Evolutionary conservation across 2,329 filamentous ascomycete genomes (phyloP), one percentile per base, ranked within the genome.

Genomic region (Ophiostoma angusticollis): DNA sequence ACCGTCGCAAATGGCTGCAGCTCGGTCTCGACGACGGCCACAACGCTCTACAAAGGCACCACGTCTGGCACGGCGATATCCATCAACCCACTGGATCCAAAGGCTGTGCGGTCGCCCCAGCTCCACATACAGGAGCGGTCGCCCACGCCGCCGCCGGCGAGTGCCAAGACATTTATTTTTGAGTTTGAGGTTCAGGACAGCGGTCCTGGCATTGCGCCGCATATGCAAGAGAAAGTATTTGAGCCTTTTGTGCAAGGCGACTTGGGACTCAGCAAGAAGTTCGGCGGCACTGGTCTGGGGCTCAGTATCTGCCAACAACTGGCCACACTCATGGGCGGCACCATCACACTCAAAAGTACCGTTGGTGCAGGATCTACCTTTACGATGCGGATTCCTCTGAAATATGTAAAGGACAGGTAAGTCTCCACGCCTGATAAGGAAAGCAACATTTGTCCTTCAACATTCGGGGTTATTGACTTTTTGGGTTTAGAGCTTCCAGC

Each of bases 191-290:
- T 94, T 1, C 71, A 85, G 53, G 87, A 95, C 49, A 89, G 79
- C 0, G 87, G 87, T 0, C 86, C 85, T 0, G 87, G 87, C 21
- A 93, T 94, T 40, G 75, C 84, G 0, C 72, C 78, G 6, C 64
- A 80, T 46, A 73, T 93, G 57, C 84, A 86, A 49, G 67, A 83
- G 41, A 79, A 79, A 48, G 84, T 95, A 9, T 95, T 95, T 54
- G 87, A 94, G 56, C 87, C 87, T 1, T 95, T 95, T 53, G 83
- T 94, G 0, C 87, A 95, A 58, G 87, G 83, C n/a, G 86, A 94
- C 53, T 63, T 91, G 2, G 83, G 85, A 1, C 62, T 95, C 13
- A 93, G 82, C 62, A 93, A 85, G 57, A 91, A 91, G 52, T 93
- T 80, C 53, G 85, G 85, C 14, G 87, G 87, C 13, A 94, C 87